Conservation (phyloP, 768 basidiomycete genomes). For the Hypholoma sublateritium region DNA sequence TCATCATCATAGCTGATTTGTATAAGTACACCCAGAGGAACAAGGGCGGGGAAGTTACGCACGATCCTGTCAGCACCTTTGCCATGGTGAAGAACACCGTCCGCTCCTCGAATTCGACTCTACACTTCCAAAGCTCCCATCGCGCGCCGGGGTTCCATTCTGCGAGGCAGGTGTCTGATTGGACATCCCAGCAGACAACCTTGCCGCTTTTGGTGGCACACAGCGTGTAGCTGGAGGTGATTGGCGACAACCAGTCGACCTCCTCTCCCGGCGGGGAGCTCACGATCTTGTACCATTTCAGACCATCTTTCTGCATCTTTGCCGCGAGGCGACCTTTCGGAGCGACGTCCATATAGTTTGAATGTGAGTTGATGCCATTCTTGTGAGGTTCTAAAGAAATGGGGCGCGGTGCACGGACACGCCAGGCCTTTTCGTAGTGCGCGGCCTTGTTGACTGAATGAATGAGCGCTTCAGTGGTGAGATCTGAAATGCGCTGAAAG, state of each 20-base stretch:
- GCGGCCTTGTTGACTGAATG: constrained; percentile 63
- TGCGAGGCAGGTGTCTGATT: constrained; percentile 56
- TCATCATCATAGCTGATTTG: constrained; percentile 52
- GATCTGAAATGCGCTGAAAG: constrained; percentile 67
- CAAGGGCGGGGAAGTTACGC: constrained; percentile 22
- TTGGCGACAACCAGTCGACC: constrained; percentile 76
- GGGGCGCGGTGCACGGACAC: constrained; percentile 55
- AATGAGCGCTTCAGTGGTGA: constrained; percentile 61
- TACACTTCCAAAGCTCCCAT: constrained; percentile 80
- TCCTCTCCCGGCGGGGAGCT: constrained; percentile 66
- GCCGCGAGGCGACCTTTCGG: constrained; percentile 9
- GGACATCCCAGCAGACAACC: constrained; percentile 77
- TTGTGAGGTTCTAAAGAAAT: constrained; percentile 30
- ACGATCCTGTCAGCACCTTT: constrained; percentile 53
- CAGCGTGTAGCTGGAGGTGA: constrained; percentile 74
- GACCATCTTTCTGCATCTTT: constrained; percentile 14
- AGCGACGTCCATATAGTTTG: constrained; percentile 39
- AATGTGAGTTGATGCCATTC: constrained; percentile 28
- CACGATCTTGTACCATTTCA: constrained; percentile 68
- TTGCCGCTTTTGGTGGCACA: constrained; percentile 76
- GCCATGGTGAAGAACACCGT: constrained; percentile 79
- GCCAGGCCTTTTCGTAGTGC: constrained; percentile 63
- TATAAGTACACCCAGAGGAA: neutral
- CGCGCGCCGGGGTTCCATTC: constrained; percentile 65
- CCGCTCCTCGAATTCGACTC: constrained; percentile 71